Evolutionary conservation across 495 filamentous ascomycete genomes (phyloP).

Genomic region (Chaetomium fimeti): DNA sequence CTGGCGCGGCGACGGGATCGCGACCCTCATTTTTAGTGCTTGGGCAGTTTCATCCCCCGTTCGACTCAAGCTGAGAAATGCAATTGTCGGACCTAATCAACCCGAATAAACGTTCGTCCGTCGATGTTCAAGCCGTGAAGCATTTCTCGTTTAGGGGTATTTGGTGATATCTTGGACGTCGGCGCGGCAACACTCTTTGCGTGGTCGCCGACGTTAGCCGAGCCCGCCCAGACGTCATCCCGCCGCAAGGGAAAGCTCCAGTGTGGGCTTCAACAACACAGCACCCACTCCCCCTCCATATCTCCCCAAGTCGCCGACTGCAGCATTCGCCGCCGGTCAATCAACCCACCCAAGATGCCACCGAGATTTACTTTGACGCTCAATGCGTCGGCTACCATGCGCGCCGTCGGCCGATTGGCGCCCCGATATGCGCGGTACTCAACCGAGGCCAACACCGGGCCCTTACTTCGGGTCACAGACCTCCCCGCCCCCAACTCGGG

Average conservation of each 20-base stretch:
- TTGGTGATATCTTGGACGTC: not conserved
- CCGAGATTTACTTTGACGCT: conserved; percentile 11
- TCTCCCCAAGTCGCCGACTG: not conserved
- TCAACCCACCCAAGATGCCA: conserved; percentile 21
- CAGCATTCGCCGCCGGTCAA: not conserved
- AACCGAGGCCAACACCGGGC: conserved; percentile 35
- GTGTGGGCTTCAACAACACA: no score
- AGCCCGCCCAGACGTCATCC: conserved; percentile 10
- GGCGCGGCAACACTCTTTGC: not conserved
- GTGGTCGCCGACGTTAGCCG: conserved; percentile 13
- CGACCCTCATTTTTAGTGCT: no score
- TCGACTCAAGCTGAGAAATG: no score
- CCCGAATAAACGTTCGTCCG: no score
- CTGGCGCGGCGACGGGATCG: no score
- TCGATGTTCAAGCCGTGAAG: not conserved
- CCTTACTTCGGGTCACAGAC: conserved; percentile 66
- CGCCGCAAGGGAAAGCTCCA: no score
- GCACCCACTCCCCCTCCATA: not conserved
- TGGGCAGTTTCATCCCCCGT: no score
- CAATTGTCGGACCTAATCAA: no score
- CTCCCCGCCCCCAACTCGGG: conserved; percentile 78
- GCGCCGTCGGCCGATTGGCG: conserved; percentile 12
- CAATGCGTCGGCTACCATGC: conserved; percentile 12
- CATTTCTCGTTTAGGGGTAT: not conserved
- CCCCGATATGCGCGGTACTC: conserved; percentile 31